Percentiles rank a stretch among this genome's conserved stretches.
Conservation (phyloP, 345 rosid species). For the Laguncularia racemosa region DNA sequence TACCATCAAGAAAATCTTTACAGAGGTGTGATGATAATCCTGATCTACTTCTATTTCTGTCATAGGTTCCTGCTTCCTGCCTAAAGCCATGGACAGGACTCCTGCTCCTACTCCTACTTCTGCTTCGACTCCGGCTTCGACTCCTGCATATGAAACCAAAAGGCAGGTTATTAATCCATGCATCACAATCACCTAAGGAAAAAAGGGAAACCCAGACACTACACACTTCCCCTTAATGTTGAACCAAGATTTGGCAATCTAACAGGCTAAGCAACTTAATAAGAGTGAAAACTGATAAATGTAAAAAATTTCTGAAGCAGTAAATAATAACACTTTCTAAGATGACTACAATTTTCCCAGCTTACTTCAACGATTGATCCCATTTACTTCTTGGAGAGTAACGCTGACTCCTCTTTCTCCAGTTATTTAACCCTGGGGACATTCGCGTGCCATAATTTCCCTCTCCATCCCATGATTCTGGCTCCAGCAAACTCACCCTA, state of each 20-base stretch:
- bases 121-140: constrained; percentile 45
- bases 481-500: constrained; percentile 20
- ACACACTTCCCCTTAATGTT: background rate
- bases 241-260: background rate
- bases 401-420: constrained; percentile 47
- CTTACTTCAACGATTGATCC: constrained; percentile 50
- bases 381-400: constrained; percentile 58
- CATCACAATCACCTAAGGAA: background rate
- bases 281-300: background rate
- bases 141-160: constrained; percentile 10
- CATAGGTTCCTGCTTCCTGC: constrained; percentile 53
- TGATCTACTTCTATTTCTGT: constrained; percentile 47
- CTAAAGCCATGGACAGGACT: constrained; percentile 58
- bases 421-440: constrained; percentile 76
- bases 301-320: background rate
- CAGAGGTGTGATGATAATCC: constrained; percentile 41
- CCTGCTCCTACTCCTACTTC: constrained; percentile 54
- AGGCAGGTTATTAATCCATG: background rate
- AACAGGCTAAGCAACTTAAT: background rate
- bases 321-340: background rate
- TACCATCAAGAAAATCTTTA: constrained; percentile 57
- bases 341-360: background rate
- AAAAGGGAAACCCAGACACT: background rate
- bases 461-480: constrained; percentile 32
- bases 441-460: constrained; percentile 49